These are phyloP conservation scores for Trypanosoma lewisi DNA, from an alignment of 208 protist genomes.

Conservation along the genomic window DNA sequence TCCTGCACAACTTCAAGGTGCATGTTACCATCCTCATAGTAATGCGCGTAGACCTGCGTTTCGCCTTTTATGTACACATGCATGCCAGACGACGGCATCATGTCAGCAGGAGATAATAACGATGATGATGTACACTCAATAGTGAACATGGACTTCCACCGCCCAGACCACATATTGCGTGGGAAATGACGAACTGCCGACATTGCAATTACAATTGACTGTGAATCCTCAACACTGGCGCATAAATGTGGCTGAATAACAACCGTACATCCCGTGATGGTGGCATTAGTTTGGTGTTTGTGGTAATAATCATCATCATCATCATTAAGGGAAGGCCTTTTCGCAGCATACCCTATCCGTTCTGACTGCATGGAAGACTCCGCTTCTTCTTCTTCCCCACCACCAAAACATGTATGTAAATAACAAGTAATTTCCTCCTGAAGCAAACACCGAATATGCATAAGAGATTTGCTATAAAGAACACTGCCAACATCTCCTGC, in stretches of 20 bases:
- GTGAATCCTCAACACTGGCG: background rate
- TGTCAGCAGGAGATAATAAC: too few relatives aligned
- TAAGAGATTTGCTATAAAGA: conserved; percentile 9
- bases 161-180: conserved; percentile 19
- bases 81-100: background rate
- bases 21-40: conserved; percentile 23
- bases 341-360: background rate
- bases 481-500: too few relatives aligned
- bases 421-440: conserved; percentile 8
- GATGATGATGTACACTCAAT: background rate
- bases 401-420: conserved; percentile 9
- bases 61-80: conserved; percentile 11
- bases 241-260: background rate
- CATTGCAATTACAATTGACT: conserved; percentile 8
- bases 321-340: background rate
- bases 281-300: background rate
- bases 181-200: conserved; percentile 14
- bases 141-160: conserved; percentile 19
- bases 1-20: conserved; percentile 14
- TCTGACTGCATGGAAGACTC: background rate
- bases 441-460: conserved; percentile 6
- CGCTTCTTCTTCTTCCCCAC: background rate
- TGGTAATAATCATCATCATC: too few relatives aligned
- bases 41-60: conserved; percentile 22
- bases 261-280: background rate